Base-by-base conservation (phyloP, 2,329 filamentous ascomycete species). In the Endothia cerciana region DNA sequence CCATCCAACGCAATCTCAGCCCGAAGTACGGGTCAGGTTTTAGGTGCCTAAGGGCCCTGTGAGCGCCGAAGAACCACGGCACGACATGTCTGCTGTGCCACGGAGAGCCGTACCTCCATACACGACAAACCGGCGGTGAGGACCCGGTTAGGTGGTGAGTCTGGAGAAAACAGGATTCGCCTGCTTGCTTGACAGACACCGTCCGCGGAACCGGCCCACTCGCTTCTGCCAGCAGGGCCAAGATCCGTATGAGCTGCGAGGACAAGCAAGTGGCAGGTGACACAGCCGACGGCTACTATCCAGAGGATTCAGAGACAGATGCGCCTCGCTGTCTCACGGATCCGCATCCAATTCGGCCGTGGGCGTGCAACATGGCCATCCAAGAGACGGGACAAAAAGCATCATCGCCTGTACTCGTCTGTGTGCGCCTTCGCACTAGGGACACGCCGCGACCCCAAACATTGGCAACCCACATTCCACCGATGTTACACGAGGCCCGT, bases 91-190 rank as follows among this genome's bases (percentile, higher is more conserved):
- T 65, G 65, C 63, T 60, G 65, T 67, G 63, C 38, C 63, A 67
- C 65, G 53, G 62, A 59, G 47, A 55, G 65, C 47, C 28, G 60
- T 63, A 41, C 60, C 56, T 63, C 60, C 19, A 51, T 53, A 43
- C 47, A 60, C 66, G 47, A 62, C 65, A 62, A 65, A 65, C 60
- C 66, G 61, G 66, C 66, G 66, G 66, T 68, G 66, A 65, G 59
- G 60, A 49, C 25, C 45, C 33, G 63, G 30, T 43, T 53, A 63
- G 47, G 64, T 40, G 47, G 30, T 41, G 43, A 62, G 11, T 15
- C 22, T 41, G 41, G 19, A 43, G 56, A 33, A 49, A 41, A 56
- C 49, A 49, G 63, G 62, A 62, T 63, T 65, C 59, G 25, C 59
- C 62, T 57, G 36, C 62, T 61, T 57, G 36, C 62, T 61, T 49